A percentile compares a stretch with the other conserved stretches of the same genome.
Evolutionary conservation across 1,284 basidiomycete genomes (phyloP).

Genomic region (Leccinum solheimii): DNA sequence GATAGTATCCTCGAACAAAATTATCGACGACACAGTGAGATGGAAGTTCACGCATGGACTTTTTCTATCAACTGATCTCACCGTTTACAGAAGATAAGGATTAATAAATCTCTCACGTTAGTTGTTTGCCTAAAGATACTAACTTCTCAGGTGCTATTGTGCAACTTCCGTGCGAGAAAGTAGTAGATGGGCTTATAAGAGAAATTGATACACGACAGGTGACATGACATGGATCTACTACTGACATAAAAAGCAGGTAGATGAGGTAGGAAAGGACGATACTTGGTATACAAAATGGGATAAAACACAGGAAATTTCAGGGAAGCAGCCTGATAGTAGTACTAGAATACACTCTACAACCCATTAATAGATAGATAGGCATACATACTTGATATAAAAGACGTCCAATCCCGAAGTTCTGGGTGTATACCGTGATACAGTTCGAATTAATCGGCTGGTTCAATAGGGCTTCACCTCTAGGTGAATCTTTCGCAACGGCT

Average conservation of each 20-base stretch:
- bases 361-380: slow-evolving; percentile 1
- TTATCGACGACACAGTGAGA: background rate
- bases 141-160: background rate
- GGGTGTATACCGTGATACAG: background rate
- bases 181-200: background rate
- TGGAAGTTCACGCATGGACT: background rate
- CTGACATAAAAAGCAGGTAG: background rate
- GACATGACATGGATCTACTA: background rate
- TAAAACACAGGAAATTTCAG: background rate
- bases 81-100: background rate
- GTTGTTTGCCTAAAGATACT: background rate
- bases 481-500: slow-evolving; percentile 22
- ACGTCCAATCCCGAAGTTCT: background rate
- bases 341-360: slow-evolving; percentile 8
- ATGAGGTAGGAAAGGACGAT: background rate
- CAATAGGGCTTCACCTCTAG: slow-evolving; percentile 34
- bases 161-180: background rate
- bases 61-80: background rate
- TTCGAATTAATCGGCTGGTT: slow-evolving; percentile 20
- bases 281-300: background rate
- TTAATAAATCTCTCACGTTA: background rate
- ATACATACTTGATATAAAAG: slow-evolving; percentile 7
- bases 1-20: background rate
- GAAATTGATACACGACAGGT: background rate
- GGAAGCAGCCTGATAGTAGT: background rate